A percentile compares a stretch with the other conserved stretches of the same genome.
Conservation (phyloP, 164 flowering plant species). For the Dillenia suffruticosa region DNA sequence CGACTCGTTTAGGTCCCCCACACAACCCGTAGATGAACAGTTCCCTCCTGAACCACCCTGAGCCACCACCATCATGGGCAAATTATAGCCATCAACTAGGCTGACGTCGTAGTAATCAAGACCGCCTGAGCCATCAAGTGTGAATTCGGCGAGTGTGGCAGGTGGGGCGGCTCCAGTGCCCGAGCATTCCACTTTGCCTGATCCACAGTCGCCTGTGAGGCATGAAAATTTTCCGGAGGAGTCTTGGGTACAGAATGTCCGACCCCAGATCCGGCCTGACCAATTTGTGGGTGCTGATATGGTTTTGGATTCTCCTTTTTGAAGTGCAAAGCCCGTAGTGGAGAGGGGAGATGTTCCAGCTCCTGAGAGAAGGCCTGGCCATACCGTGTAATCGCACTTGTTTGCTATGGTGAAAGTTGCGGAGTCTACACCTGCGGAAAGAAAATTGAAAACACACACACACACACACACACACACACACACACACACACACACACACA, state of each 20-base stretch:
- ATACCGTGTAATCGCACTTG: conserved; percentile 66
- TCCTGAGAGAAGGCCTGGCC: conserved; percentile 81
- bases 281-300: conserved; percentile 54
- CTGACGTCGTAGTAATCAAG: conserved; percentile 87
- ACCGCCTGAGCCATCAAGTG: conserved; percentile 58
- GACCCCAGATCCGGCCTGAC: conserved; percentile 94
- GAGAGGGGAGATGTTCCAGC: conserved; percentile 63
- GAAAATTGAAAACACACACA: no score
- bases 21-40: conserved; percentile 66
- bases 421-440: conserved; percentile 26
- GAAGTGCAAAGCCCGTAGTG: conserved; percentile 69
- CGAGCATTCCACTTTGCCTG: conserved; percentile 65
- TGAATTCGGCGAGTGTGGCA: conserved; percentile 90
- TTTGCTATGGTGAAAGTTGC: conserved; percentile 61
- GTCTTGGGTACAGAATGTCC: conserved; percentile 60
- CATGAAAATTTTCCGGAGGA: conserved; percentile 68
- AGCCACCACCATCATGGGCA: conserved; percentile 64
- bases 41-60: conserved; percentile 59
- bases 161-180: conserved; percentile 77
- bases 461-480: no score
- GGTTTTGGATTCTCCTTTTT: conserved; percentile 36
- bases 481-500: no score
- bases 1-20: conserved; percentile 56
- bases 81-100: conserved; percentile 79
- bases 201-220: conserved; percentile 85